A percentile compares a stretch with the other conserved stretches of the same genome.
Conservation (phyloP, 2,329 filamentous ascomycete species). For the Calonectria pauciramosa region DNA sequence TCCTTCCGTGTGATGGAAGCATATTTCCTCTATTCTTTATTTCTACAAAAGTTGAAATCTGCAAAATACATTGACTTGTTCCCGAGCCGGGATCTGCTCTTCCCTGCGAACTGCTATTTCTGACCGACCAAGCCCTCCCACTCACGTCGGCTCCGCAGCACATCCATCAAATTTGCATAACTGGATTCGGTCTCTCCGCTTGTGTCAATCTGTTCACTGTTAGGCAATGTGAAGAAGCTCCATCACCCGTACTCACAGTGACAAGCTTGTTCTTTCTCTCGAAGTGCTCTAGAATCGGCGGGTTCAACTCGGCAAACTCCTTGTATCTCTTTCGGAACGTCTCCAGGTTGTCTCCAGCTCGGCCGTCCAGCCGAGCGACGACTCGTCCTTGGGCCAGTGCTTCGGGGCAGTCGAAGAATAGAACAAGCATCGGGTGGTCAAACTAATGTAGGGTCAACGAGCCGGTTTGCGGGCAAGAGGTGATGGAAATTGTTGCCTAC, state of each 20-base stretch:
- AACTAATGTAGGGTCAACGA: neutral
- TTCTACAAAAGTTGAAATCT: neutral
- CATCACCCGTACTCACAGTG: neutral
- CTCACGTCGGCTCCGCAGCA: neutral
- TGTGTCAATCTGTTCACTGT: neutral
- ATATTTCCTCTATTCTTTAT: too few species aligned
- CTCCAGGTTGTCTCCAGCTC: neutral
- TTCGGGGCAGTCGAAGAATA: neutral
- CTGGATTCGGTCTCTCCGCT: neutral
- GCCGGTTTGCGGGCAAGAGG: neutral
- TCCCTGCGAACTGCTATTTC: too few species aligned
- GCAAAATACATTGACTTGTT: neutral
- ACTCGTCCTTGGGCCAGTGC: neutral
- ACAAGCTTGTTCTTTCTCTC: neutral
- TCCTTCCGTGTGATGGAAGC: neutral
- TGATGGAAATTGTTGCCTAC: neutral
- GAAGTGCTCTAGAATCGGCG: neutral
- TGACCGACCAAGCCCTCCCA: neutral
- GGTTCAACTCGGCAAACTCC: neutral
- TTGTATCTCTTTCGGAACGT: neutral
- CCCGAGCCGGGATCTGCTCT: too few species aligned
- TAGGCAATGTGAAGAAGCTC: neutral
- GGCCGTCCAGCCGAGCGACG: neutral
- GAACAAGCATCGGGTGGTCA: neutral
- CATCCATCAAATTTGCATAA: neutral